Conservation (phyloP, 2,329 filamentous ascomycete species). For the Xylariaceae sp. region DNA sequence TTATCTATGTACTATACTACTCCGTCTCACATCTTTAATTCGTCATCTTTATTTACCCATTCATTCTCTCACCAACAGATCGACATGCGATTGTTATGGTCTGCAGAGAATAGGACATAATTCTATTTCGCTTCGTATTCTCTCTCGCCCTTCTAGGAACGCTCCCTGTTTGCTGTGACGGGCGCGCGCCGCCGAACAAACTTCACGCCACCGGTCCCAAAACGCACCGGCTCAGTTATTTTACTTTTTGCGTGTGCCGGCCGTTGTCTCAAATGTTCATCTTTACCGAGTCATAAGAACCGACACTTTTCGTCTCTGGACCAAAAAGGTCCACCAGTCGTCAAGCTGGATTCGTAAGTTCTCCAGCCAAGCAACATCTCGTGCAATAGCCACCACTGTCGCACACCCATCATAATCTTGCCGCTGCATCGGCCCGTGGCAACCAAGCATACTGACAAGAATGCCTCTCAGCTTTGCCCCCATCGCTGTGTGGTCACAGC, state of each 20-base stretch:
- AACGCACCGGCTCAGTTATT: conserved; percentile 7
- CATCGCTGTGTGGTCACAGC: conserved; percentile 51
- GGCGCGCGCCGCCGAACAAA: no score
- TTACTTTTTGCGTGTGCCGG: conserved; percentile 4
- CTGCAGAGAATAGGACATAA: no score
- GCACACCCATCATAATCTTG: conserved; percentile 13
- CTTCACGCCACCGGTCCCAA: conserved; percentile 1
- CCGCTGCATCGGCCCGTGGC: conserved; percentile 6
- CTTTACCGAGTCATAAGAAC: conserved; percentile 16
- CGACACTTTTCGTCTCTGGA: conserved; percentile 23
- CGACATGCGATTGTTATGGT: no score
- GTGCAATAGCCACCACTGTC: no score
- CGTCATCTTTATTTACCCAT: no score
- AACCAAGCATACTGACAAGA: background rate
- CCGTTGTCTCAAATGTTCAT: conserved; percentile 19
- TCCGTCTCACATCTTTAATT: no score
- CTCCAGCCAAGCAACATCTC: conserved; percentile 7
- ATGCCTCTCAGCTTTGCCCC: conserved; percentile 32
- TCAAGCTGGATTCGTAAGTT: conserved; percentile 35
- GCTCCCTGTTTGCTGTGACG: no score
- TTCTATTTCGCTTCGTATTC: no score
- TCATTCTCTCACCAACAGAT: no score
- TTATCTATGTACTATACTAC: no score
- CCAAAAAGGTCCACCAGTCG: conserved; percentile 30
- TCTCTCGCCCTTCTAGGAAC: conserved; percentile 2